Base-by-base conservation (phyloP, 805 yeast species). In the Myxozyma vanderwaltii region DNA sequence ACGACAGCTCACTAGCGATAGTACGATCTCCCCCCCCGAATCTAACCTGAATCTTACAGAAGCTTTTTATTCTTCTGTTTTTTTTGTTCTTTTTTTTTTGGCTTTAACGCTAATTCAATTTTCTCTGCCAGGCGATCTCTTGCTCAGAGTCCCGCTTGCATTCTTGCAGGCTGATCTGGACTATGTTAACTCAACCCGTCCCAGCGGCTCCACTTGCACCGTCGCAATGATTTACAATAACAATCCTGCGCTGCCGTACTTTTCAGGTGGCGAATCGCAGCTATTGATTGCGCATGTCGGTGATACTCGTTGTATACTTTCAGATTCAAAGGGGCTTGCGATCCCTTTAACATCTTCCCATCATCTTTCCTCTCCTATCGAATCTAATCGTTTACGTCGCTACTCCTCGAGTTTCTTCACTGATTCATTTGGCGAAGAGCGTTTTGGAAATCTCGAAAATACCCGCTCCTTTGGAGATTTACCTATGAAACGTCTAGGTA, bases 401-500 rank as follows among this genome's bases (percentile, higher is more conserved):
- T 87, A 79, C 67, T 77, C 85, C 21, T 79, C 86, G 5, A 84
- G 83, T 39, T 77, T 86, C 58, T 82, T 86, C 69, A 84, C 88
- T 5, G 98, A 92, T 71, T 86, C 97, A 2, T 92, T 91, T 76
- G 99, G 99, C 5, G 96, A 91, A 69, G 89, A 88, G 69, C 72
- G 98, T 58, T 91, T 86, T 68, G 82, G 88, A 38, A 81, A 84
- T 63, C 86, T 85, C 70, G 96, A 97, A 23, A 94, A 94, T 69
- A 94, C 99, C 1, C 80, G 99, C 64, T 80, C 97, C 0, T 94
- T 94, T 79, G 99, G 99, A 41, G 99, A 94, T 74, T 69, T 85
- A 15, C 77, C 79, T 26, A 96, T 85, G 54, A 94, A 94, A 72
- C 79, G 86, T 38, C 82, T 84, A 70, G 99, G 99, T 0, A 84